phyloP scores from a whole-genome alignment of 441 rosid genomes.

The Omphalea diandra region DNA sequence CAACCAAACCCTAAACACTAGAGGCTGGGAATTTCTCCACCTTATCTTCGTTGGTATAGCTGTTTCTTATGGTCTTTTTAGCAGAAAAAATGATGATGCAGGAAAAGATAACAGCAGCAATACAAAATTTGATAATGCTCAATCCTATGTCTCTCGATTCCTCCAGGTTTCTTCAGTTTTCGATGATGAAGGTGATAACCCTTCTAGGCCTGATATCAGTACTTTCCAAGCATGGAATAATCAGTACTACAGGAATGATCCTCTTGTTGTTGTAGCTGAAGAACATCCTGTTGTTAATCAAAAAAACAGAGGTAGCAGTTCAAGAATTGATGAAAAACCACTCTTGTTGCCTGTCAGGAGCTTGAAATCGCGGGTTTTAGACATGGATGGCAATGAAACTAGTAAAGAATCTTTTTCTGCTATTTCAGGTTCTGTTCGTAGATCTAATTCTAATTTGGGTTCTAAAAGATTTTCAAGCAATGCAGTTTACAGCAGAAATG shows the following conservation, averaged over 20 bases:
- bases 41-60: slow-evolving; percentile 88
- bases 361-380: slow-evolving; percentile 50
- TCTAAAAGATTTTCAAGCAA: slow-evolving; percentile 43
- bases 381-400: slow-evolving; percentile 26
- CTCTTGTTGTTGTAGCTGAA: slow-evolving; percentile 49
- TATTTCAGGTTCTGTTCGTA: slow-evolving; percentile 24
- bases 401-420: slow-evolving; percentile 29
- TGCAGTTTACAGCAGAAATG: slow-evolving; percentile 22
- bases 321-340: slow-evolving; percentile 55
- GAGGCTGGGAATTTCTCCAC: slow-evolving; percentile 92
- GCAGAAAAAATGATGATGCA: slow-evolving; percentile 55
- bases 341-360: slow-evolving; percentile 85
- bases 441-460: slow-evolving; percentile 41
- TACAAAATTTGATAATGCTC: slow-evolving; percentile 55
- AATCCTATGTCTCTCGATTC: slow-evolving; percentile 64
- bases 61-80: slow-evolving; percentile 90
- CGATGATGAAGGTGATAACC: slow-evolving; percentile 54
- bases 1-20: slow-evolving; percentile 52
- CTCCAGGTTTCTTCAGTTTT: slow-evolving; percentile 85
- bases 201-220: slow-evolving; percentile 36
- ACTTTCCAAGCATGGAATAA: slow-evolving; percentile 75
- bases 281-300: slow-evolving; percentile 32
- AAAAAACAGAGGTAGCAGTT: slow-evolving; percentile 31
- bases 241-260: slow-evolving; percentile 55
- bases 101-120: slow-evolving; percentile 37